A percentile compares a stretch with the other conserved stretches of the same genome.
These are phyloP conservation scores for Tardiomyces depauwii DNA, from an alignment of 1,139 yeast species.

Conservation along the genomic window DNA sequence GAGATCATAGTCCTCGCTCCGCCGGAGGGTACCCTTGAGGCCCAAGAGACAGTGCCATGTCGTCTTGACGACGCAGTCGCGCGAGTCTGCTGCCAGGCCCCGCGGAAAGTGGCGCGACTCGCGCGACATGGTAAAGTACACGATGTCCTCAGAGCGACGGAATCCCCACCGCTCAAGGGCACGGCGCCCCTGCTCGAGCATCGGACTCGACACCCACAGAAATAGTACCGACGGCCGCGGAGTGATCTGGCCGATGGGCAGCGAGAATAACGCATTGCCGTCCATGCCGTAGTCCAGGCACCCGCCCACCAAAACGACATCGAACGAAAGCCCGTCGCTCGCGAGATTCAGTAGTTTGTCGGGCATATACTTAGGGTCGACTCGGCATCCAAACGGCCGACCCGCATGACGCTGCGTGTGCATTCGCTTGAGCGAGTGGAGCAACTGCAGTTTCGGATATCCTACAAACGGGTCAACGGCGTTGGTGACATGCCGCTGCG, in stretches of 20 bases:
- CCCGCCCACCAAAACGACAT: slow-evolving; percentile 88
- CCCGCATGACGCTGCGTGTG: slow-evolving; percentile 42
- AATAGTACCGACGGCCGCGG: slow-evolving; percentile 79
- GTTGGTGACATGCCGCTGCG: slow-evolving; percentile 57
- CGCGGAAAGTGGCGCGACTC: slow-evolving; percentile 17
- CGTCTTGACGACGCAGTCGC: slow-evolving; percentile 18
- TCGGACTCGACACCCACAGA: slow-evolving; percentile 66
- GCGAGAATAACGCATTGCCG: slow-evolving; percentile 39
- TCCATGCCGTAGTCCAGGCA: slow-evolving; percentile 36
- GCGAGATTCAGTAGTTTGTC: slow-evolving; percentile 51
- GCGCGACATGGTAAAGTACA: slow-evolving; percentile 38
- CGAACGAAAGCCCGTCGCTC: slow-evolving; percentile 51
- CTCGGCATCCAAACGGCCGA: slow-evolving; percentile 55
- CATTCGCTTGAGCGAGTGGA: slow-evolving; percentile 49
- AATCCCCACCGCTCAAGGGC: slow-evolving; percentile 60
- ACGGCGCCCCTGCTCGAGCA: slow-evolving; percentile 40
- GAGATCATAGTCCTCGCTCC: slow-evolving; percentile 71
- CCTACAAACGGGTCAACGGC: slow-evolving; percentile 59
- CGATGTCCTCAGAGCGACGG: slow-evolving; percentile 78
- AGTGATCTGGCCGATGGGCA: slow-evolving; percentile 65
- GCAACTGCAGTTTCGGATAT: slow-evolving; percentile 66
- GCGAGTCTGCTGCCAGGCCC: slow-evolving; percentile 26
- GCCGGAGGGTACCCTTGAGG: slow-evolving; percentile 83
- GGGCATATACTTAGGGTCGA: slow-evolving; percentile 41
- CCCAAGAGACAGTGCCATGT: slow-evolving; percentile 97